Percentiles rank a stretch among this genome's conserved stretches.
phyloP scores from a whole-genome alignment of 2,329 filamentous ascomycete species.

The Microdochium bolleyi region DNA sequence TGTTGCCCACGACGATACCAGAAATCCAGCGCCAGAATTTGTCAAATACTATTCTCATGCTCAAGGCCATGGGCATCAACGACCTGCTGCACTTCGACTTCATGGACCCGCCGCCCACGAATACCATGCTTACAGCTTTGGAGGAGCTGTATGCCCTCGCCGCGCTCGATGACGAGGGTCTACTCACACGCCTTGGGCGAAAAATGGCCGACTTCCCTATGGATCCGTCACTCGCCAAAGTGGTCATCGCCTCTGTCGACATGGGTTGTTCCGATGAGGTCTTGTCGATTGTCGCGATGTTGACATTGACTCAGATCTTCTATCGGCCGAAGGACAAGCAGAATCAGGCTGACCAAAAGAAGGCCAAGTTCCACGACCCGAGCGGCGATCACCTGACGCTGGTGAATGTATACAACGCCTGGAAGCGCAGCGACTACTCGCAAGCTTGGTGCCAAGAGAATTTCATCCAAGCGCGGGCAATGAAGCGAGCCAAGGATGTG shows the following conservation, averaged over 20 bases:
- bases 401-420: constrained; percentile 95
- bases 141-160: constrained; percentile 92
- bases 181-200: constrained; percentile 81
- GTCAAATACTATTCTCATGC: constrained; percentile 87
- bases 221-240: constrained; percentile 87
- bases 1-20: constrained; percentile 91
- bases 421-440: constrained; percentile 77
- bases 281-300: constrained; percentile 89
- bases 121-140: constrained; percentile 92
- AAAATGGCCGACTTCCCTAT: constrained; percentile 99
- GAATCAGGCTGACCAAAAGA: constrained; percentile 92
- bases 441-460: constrained; percentile 96
- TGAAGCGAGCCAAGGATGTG: constrained; percentile 86
- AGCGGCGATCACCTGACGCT: constrained; percentile 91
- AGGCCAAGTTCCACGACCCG: constrained; percentile 93
- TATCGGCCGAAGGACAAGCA: constrained; percentile 98
- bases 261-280: constrained; percentile 89
- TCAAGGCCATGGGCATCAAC: constrained; percentile 99
- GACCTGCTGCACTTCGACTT: constrained; percentile 96
- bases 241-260: constrained; percentile 80
- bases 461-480: constrained; percentile 87
- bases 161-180: constrained; percentile 88
- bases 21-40: constrained; percentile 96
- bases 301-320: constrained; percentile 80
- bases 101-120: constrained; percentile 96